phyloP scores from a whole-genome alignment of 768 basidiomycete species.

The Exidia glandulosa region DNA sequence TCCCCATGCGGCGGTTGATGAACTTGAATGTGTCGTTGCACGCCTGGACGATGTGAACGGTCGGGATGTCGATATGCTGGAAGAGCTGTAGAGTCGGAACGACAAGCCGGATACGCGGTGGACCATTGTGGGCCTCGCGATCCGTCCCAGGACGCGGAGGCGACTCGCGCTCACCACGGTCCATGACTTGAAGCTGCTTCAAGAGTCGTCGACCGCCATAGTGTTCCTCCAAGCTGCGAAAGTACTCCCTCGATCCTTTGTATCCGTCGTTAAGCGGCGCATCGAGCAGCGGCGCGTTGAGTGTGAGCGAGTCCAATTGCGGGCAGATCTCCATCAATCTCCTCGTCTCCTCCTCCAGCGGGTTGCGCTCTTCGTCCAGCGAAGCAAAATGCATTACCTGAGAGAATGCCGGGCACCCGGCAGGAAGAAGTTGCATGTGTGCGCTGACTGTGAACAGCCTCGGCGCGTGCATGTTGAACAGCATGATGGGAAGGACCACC shows the following conservation, averaged over 20 bases:
- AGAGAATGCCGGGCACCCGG: background rate
- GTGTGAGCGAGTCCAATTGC: background rate
- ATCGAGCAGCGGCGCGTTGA: background rate
- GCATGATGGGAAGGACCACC: background rate
- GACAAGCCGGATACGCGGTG: background rate
- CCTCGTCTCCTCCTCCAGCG: background rate
- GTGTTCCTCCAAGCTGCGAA: background rate
- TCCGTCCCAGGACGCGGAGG: background rate
- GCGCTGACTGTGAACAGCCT: background rate
- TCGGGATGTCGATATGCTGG: background rate
- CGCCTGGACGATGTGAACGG: background rate
- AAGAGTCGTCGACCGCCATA: background rate
- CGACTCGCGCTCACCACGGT: background rate
- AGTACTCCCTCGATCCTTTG: background rate
- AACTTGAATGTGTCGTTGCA: background rate
- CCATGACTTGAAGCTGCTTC: background rate
- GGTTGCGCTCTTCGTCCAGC: background rate
- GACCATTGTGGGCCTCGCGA: background rate
- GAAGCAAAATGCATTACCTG: background rate
- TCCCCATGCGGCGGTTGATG: background rate
- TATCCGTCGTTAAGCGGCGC: background rate
- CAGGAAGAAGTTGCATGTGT: background rate
- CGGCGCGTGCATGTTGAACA: background rate
- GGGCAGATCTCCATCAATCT: background rate
- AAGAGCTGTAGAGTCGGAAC: background rate